Evolutionary conservation across 352 stramenopile species (phyloP).

Genomic region (Phytophthora melonis): DNA sequence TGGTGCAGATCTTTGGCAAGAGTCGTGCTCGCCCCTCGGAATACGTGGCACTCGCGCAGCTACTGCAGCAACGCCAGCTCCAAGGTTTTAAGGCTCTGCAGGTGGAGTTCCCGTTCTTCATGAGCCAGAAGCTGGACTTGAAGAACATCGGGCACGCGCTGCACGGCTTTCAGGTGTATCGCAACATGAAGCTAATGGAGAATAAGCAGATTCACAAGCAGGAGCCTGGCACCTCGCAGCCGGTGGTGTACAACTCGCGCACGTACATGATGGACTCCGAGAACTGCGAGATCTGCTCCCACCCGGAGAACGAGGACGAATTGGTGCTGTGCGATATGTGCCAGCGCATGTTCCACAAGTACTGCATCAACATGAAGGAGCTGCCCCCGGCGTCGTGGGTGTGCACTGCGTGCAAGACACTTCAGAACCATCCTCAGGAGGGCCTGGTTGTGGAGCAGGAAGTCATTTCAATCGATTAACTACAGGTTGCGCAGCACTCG

Average conservation of each 20-base stretch:
- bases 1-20: constrained; percentile 88
- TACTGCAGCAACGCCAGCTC: constrained; percentile 78
- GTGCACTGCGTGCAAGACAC: constrained; percentile 74
- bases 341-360: constrained; percentile 86
- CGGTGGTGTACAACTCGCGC: constrained; percentile 71
- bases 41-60: constrained; percentile 68
- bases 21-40: constrained; percentile 73
- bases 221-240: constrained; percentile 61
- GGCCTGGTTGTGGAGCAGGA: constrained; percentile 59
- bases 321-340: constrained; percentile 86
- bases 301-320: constrained; percentile 70
- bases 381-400: constrained; percentile 83
- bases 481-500: constrained; percentile 16
- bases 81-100: constrained; percentile 87
- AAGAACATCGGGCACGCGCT: constrained; percentile 88
- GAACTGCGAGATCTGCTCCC: constrained; percentile 69
- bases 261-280: constrained; percentile 83
- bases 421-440: constrained; percentile 71
- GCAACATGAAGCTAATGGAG: constrained; percentile 86
- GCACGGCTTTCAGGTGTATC: constrained; percentile 84
- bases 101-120: constrained; percentile 84
- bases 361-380: constrained; percentile 84
- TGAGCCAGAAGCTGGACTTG: constrained; percentile 80
- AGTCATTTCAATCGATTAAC: constrained; percentile 78
- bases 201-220: constrained; percentile 77